These are phyloP conservation scores for Gloeopeniophorella convolvens DNA, from an alignment of 768 basidiomycete genomes.

Conservation along the genomic window DNA sequence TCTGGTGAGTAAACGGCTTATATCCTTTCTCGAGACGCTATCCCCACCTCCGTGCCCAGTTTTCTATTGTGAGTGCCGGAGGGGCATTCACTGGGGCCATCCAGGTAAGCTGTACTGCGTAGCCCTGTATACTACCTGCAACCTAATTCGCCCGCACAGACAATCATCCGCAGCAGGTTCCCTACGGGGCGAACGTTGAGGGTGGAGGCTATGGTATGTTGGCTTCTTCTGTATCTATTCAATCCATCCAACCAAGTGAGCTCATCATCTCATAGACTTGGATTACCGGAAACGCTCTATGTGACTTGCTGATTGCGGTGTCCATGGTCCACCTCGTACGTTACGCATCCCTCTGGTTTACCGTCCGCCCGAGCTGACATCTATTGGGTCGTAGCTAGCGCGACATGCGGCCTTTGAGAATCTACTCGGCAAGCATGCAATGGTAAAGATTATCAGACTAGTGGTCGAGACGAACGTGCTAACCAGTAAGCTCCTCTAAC, in stretches of 20 bases:
- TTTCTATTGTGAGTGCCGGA: background rate
- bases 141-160: background rate
- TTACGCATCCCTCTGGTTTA: too few species aligned
- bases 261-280: slow-evolving; percentile 5
- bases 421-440: background rate
- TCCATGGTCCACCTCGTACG: slow-evolving; percentile 7
- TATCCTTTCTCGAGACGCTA: too few species aligned
- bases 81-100: background rate
- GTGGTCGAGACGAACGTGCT: slow-evolving; percentile 9
- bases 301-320: slow-evolving; percentile 5
- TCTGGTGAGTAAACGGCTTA: background rate
- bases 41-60: background rate
- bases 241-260: too few species aligned
- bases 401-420: background rate
- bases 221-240: too few species aligned
- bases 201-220: background rate
- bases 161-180: background rate
- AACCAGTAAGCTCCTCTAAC: slow-evolving; percentile 7
- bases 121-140: background rate
- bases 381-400: background rate
- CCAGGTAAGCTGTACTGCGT: background rate
- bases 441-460: slow-evolving; percentile 21
- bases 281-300: slow-evolving; percentile 3
- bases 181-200: background rate
- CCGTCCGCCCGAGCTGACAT: too few species aligned